Evolutionary conservation across 2,329 filamentous ascomycete species (phyloP).

Genomic region (Ceratocystis ficicola): DNA sequence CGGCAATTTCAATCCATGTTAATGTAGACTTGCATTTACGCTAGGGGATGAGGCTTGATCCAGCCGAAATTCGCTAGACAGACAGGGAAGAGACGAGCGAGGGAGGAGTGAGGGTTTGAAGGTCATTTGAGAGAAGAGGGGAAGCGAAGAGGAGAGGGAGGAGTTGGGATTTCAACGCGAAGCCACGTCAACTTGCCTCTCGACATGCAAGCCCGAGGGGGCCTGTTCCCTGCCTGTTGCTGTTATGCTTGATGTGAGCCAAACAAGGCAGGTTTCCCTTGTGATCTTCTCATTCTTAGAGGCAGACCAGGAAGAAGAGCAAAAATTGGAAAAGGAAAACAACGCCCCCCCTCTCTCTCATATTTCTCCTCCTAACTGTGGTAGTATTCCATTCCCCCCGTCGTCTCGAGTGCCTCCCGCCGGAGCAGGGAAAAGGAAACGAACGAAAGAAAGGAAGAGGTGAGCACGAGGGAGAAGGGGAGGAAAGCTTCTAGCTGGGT

Average conservation of each 20-base stretch:
- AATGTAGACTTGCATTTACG: background rate
- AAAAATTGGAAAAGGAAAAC: background rate
- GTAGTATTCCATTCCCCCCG: background rate
- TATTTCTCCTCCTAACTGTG: background rate
- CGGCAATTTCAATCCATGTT: background rate
- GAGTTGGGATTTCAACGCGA: conserved; percentile 4
- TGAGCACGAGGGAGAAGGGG: background rate
- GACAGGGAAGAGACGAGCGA: background rate
- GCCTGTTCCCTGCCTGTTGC: background rate
- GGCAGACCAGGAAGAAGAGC: background rate
- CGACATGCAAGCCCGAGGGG: background rate
- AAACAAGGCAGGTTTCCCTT: too few relatives aligned
- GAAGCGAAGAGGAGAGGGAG: background rate
- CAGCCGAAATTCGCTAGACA: conserved; percentile 7
- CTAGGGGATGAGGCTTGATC: background rate
- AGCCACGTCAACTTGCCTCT: conserved; percentile 9
- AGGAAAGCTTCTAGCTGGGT: background rate
- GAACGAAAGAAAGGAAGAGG: background rate
- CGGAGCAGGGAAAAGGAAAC: background rate
- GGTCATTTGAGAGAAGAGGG: background rate
- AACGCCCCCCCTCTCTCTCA: background rate
- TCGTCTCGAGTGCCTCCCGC: background rate
- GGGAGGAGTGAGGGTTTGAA: background rate
- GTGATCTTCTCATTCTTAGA: background rate
- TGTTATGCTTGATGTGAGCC: too few relatives aligned